Evolutionary conservation across 148 eudicot genomes (phyloP).

Genomic region (Silene uniflora): DNA sequence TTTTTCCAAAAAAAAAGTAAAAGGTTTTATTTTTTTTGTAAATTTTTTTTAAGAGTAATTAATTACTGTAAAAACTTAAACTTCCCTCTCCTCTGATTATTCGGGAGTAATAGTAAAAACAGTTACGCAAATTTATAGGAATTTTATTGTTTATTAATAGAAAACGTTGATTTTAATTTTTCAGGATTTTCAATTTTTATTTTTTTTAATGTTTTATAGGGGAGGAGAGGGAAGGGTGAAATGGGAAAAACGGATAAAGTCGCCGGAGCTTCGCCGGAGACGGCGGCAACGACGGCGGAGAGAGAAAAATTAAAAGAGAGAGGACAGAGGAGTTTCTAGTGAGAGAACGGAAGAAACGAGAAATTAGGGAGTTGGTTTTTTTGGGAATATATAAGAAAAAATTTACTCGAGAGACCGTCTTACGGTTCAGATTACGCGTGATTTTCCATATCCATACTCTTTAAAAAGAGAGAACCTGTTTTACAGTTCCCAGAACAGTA

Average conservation of each 20-base stretch:
- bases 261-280: conserved; percentile 28
- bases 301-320: not conserved
- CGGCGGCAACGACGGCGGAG: conserved; percentile 34
- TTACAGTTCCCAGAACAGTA: too few species aligned
- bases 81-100: conserved; percentile 86
- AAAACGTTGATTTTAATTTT: not conserved
- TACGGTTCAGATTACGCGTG: too few species aligned
- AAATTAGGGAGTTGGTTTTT: conserved; percentile 7
- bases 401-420: too few species aligned
- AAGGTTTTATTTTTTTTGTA: conserved; percentile 9
- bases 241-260: conserved; percentile 5
- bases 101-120: conserved; percentile 20
- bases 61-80: conserved; percentile 1
- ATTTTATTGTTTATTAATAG: not conserved
- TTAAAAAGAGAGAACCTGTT: too few species aligned
- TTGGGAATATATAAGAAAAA: not conserved
- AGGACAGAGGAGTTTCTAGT: not conserved
- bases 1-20: not conserved
- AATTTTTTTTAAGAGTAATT: conserved; percentile 26
- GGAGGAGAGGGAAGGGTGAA: conserved; percentile 73
- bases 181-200: not conserved
- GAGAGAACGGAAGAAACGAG: conserved; percentile 12
- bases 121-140: not conserved
- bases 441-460: too few species aligned
- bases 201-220: conserved; percentile 12